These are phyloP conservation scores for Diplogelasinospora grovesii DNA, from an alignment of 495 filamentous ascomycete genomes.

Conservation along the genomic window DNA sequence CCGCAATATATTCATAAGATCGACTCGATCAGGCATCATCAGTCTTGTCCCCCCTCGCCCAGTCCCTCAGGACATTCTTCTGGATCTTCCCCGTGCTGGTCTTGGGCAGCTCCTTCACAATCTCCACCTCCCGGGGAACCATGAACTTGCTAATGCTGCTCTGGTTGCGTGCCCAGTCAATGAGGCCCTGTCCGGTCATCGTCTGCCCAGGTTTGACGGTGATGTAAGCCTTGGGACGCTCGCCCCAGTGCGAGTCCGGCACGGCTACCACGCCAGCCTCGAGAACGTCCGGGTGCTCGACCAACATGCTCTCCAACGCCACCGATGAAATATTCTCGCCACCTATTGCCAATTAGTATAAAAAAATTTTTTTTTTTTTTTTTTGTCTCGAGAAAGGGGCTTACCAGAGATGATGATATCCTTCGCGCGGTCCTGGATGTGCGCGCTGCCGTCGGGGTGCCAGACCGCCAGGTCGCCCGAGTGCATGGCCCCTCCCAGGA, in stretches of 20 bases:
- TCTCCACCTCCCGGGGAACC: constrained; percentile 88
- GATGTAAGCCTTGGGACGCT: constrained; percentile 87
- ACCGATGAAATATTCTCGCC: constrained; percentile 97
- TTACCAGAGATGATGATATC: constrained; percentile 97
- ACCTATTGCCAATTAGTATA: constrained; percentile 42
- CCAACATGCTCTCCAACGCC: constrained; percentile 87
- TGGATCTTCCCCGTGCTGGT: constrained; percentile 93
- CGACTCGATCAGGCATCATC: too few species aligned
- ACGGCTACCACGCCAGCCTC: constrained; percentile 91
- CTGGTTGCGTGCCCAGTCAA: constrained; percentile 75
- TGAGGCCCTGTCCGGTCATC: constrained; percentile 63
- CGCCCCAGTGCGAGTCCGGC: constrained; percentile 86
- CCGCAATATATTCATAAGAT: too few species aligned
- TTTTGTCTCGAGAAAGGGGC: too few species aligned
- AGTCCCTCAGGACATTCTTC: constrained; percentile 88
- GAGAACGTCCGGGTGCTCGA: constrained; percentile 77
- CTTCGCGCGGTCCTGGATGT: constrained; percentile 91
- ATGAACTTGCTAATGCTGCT: constrained; percentile 87
- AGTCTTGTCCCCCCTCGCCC: constrained; percentile 55
- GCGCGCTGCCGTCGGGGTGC: constrained; percentile 80
- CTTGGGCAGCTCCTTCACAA: constrained; percentile 85
- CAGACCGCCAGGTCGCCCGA: constrained; percentile 89
- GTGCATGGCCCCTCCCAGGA: constrained; percentile 79
- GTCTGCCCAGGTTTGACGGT: constrained; percentile 65
- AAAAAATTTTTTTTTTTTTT: background rate